Evolutionary conservation across 768 basidiomycete genomes (phyloP).

Genomic region (Hygrophorus pudorinus): DNA sequence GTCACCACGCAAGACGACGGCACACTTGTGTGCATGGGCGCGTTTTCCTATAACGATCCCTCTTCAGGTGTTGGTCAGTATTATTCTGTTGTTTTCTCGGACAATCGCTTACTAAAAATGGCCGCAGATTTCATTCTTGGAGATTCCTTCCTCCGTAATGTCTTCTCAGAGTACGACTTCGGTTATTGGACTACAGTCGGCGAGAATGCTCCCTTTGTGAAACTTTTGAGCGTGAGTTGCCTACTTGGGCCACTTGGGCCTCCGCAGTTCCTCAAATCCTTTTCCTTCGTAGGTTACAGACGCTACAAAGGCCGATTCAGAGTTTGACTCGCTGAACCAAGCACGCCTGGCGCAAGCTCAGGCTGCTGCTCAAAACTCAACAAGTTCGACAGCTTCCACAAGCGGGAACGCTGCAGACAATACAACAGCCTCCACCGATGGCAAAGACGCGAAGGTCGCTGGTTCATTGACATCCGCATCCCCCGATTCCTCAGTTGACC

Average conservation of each 20-base stretch:
- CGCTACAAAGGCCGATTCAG: background rate
- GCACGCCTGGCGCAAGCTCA: background rate
- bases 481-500: too few relatives aligned
- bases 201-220: background rate
- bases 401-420: too few relatives aligned
- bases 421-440: too few relatives aligned
- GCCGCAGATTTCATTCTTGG: background rate
- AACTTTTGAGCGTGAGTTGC: background rate
- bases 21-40: too few relatives aligned
- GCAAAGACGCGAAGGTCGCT: too few relatives aligned
- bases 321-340: background rate
- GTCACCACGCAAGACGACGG: too few relatives aligned
- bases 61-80: background rate
- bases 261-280: background rate
- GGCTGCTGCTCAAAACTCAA: too few relatives aligned
- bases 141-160: conserved; percentile 2
- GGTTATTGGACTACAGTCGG: background rate
- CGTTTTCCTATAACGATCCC: too few relatives aligned
- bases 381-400: too few relatives aligned
- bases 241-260: too few relatives aligned
- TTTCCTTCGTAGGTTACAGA: background rate
- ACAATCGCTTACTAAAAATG: background rate
- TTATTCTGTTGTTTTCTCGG: background rate
- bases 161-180: conserved; percentile 1
- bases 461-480: too few relatives aligned